Conservation (phyloP, 2,329 filamentous ascomycete genomes). For the Penicillium decumbens region DNA sequence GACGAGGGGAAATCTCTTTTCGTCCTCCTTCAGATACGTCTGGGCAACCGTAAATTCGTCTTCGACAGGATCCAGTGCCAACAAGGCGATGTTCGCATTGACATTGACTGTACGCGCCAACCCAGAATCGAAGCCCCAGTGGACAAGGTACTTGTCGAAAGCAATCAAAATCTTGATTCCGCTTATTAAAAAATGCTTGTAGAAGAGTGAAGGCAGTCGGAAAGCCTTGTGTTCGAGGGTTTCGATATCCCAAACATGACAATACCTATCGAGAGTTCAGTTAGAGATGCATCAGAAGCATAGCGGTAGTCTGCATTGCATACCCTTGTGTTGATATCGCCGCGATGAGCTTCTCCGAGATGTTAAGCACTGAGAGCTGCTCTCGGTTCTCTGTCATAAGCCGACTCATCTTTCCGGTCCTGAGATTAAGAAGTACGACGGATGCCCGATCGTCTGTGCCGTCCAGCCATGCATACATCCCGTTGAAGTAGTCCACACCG, state of each 20-base stretch:
- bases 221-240: slow-evolving; percentile 21
- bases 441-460: neutral
- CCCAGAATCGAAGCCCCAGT: slow-evolving; percentile 21
- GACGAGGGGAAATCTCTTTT: no score
- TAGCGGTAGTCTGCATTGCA: neutral
- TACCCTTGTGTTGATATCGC: slow-evolving; percentile 8
- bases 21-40: no score
- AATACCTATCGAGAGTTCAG: slow-evolving; percentile 8
- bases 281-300: neutral
- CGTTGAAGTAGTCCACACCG: slow-evolving; percentile 2
- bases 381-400: slow-evolving; percentile 15
- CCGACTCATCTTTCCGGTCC: neutral
- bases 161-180: slow-evolving; percentile 10
- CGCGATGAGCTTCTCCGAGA: slow-evolving; percentile 7
- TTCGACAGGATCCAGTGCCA: slow-evolving; percentile 15
- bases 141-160: slow-evolving; percentile 18
- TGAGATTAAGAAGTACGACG: slow-evolving; percentile 5
- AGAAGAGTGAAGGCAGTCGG: slow-evolving; percentile 24
- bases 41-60: slow-evolving; percentile 17
- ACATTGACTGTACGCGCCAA: slow-evolving; percentile 14
- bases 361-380: neutral
- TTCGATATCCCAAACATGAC: slow-evolving; percentile 29
- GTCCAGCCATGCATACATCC: slow-evolving; percentile 12
- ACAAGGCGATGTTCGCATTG: slow-evolving; percentile 4
- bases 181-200: slow-evolving; percentile 17